These are phyloP conservation scores for Fusarium neocosmosporiellum DNA, from an alignment of 2,329 filamentous ascomycete genomes.

Conservation along the genomic window DNA sequence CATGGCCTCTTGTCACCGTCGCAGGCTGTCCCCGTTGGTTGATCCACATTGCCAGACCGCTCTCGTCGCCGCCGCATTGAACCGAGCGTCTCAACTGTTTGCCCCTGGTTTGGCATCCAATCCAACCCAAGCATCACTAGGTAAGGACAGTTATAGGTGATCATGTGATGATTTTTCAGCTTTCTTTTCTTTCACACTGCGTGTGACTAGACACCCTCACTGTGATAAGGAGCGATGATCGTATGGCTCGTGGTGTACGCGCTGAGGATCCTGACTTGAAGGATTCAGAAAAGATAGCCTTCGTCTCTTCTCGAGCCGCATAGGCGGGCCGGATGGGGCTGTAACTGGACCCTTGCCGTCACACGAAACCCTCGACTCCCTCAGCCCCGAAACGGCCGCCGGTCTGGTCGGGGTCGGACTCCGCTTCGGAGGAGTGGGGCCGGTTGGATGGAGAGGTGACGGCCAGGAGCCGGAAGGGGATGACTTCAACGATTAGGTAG, in stretches of 20 bases:
- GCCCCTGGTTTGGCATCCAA: constrained; percentile 8
- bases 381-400: background rate
- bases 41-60: constrained; percentile 26
- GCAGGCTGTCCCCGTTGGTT: constrained; percentile 22
- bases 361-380: background rate
- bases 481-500: background rate
- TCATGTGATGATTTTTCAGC: constrained; percentile 6
- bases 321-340: background rate
- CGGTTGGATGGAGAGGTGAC: background rate
- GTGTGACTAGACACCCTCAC: background rate
- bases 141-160: background rate
- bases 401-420: background rate
- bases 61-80: constrained; percentile 8
- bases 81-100: constrained; percentile 10
- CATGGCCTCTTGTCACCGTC: constrained; percentile 30
- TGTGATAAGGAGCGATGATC: background rate
- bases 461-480: background rate
- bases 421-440: constrained; percentile 30
- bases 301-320: background rate
- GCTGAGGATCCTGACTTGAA: background rate
- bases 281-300: background rate
- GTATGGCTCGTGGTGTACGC: background rate
- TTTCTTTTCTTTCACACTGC: background rate
- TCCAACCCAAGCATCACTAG: background rate
- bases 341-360: background rate